These are phyloP conservation scores for Citeromyces matritensis DNA, from an alignment of 805 yeast genomes.

Conservation along the genomic window DNA sequence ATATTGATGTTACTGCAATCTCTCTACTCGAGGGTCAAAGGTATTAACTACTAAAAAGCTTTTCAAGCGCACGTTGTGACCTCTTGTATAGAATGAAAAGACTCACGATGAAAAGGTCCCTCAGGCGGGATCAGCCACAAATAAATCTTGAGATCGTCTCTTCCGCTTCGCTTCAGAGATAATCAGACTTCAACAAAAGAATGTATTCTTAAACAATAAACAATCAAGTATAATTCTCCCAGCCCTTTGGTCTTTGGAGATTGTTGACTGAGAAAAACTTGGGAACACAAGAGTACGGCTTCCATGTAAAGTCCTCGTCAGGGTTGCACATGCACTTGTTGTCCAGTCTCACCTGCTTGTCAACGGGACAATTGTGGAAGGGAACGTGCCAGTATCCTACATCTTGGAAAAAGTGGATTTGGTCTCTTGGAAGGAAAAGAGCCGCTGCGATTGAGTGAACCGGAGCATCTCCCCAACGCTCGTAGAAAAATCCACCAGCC, in stretches of 20 bases:
- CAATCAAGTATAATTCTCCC: slow-evolving; percentile 45
- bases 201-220: no score
- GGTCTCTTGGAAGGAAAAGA: slow-evolving; percentile 52
- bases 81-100: no score
- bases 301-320: slow-evolving; percentile 63
- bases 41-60: no score
- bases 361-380: slow-evolving; percentile 68
- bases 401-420: slow-evolving; percentile 71
- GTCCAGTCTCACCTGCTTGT: slow-evolving; percentile 34
- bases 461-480: slow-evolving; percentile 94
- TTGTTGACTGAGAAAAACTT: slow-evolving; percentile 42
- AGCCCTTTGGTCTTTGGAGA: slow-evolving; percentile 47
- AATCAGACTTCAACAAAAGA: no score
- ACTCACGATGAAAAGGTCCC: no score
- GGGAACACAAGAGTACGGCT: slow-evolving; percentile 56
- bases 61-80: no score
- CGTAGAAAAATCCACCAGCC: slow-evolving; percentile 86
- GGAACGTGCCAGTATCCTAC: slow-evolving; percentile 80
- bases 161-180: no score
- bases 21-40: no score
- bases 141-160: no score
- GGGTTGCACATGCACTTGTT: slow-evolving; percentile 67
- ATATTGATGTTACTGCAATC: no score
- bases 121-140: no score
- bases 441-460: slow-evolving; percentile 82